Base-by-base conservation (phyloP, 495 filamentous ascomycete genomes). In the Corynascus novoguineensis region DNA sequence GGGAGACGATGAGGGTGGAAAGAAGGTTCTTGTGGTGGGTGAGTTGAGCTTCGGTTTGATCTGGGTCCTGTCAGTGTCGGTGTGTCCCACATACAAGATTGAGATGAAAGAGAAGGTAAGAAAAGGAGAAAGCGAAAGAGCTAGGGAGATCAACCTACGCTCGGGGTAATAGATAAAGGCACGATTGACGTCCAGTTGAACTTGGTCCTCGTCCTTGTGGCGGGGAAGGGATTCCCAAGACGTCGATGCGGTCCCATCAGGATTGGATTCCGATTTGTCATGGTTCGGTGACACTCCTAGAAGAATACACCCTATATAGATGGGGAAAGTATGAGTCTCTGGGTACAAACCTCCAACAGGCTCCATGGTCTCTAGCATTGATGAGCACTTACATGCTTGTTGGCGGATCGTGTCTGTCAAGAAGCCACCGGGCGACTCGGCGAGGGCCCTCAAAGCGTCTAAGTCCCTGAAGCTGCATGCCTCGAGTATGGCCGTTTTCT, bases 151-250 rank as follows among this genome's bases (percentile, higher is more conserved):
- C 1, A 21, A 40, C 66, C 51, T 78, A 93, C 92, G 82, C 58
- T 82, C 76, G 28, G 93, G 93, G 70, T 98, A 98, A 73, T 96
- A 96, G 47, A 97, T 86, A 70, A 98, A 98, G n/a, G 92, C 89
- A 51, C 93, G 79, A 69, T 97, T 81, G 49, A 98, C 95, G 68
- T 98, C 93, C 28, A 97, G 77, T 65, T 86, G 78, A 17, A 97
- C 88, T 71, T 97, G 91, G 54, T 86, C 82, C 64, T 97, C 91
- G 61, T 96, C 90, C n/a, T 73, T 74, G 70, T 97, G 91, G 5
- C 60, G 78, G 25, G 84, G 79, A 28, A 92, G 73, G 40, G 74
- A 58, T 42, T 68, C 67, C 82, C 83, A 87, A 55, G 64, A 51
- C 59, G 61, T 57, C 42, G 66, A 58, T n/a, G 53, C 15, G 11